Conservation (phyloP, 768 basidiomycete genomes). For the Pholiota conissans region DNA sequence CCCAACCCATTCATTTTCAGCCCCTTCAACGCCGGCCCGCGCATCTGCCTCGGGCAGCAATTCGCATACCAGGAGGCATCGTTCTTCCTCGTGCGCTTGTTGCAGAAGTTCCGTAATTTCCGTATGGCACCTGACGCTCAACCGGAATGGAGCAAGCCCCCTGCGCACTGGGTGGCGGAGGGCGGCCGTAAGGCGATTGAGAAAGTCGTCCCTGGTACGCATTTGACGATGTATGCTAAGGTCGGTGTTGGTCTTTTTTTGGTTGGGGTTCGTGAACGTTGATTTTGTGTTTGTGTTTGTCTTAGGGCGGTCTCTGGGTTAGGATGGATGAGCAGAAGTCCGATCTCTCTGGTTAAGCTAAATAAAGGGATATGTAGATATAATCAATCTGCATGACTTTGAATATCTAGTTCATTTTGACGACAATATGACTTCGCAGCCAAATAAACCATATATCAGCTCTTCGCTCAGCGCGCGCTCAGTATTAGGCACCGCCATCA, state of each 20-base stretch:
- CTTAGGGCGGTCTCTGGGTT: conserved; percentile 18
- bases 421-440: too few species aligned
- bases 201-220: conserved; percentile 29
- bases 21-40: conserved; percentile 69
- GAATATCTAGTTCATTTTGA: too few species aligned
- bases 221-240: conserved; percentile 39
- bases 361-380: too few species aligned
- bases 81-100: conserved; percentile 50
- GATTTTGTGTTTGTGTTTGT: too few species aligned
- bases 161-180: conserved; percentile 35
- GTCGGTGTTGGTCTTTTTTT: conserved; percentile 24
- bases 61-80: conserved; percentile 56
- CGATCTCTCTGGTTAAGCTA: neutral
- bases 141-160: conserved; percentile 29
- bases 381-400: too few species aligned
- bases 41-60: conserved; percentile 57
- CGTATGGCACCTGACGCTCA: conserved; percentile 37
- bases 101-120: conserved; percentile 43
- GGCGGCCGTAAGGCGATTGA: conserved; percentile 31
- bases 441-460: too few species aligned
- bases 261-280: too few species aligned
- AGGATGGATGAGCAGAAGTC: conserved; percentile 10
- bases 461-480: too few species aligned
- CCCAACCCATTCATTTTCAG: conserved; percentile 70
- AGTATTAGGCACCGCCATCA: too few species aligned